Percentiles rank a stretch among this genome's conserved stretches.
phyloP scores from a whole-genome alignment of 257 asterid genomes.

The Petrea volubilis region DNA sequence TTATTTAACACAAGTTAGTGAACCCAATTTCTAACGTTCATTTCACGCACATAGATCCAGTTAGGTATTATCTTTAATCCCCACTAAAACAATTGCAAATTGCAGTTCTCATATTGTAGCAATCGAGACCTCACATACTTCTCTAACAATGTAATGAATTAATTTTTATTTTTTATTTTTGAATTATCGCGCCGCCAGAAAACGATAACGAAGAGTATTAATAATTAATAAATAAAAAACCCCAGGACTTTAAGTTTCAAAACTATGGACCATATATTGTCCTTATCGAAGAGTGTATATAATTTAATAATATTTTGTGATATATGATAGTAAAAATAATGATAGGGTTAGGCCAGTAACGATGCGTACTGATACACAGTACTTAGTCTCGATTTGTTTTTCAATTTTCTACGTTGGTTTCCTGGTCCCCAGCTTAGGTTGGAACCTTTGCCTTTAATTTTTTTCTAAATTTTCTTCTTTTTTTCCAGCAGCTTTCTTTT shows the following conservation, averaged over 20 bases:
- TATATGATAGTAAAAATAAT: background rate
- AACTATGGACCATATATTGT: background rate
- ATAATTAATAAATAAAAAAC: background rate
- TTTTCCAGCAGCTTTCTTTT: slow-evolving; percentile 22
- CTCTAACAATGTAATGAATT: slow-evolving; percentile 12
- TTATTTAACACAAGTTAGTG: slow-evolving; percentile 15
- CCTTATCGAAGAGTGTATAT: background rate
- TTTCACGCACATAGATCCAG: background rate
- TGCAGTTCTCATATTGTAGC: background rate
- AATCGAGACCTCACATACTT: background rate
- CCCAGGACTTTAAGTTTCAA: background rate
- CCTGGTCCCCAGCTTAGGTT: background rate
- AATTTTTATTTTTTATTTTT: background rate
- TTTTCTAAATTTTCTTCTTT: background rate
- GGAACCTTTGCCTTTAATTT: background rate
- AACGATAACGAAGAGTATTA: slow-evolving; percentile 33
- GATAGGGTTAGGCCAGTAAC: slow-evolving; percentile 44
- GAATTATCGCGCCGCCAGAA: slow-evolving; percentile 44
- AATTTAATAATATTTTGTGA: background rate
- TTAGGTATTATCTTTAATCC: background rate
- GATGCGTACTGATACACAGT: slow-evolving; percentile 52
- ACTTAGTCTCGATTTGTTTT: slow-evolving; percentile 31
- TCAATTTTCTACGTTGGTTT: slow-evolving; percentile 31
- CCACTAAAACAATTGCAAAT: background rate
- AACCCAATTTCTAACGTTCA: background rate